Conservation (phyloP, 2,329 filamentous ascomycete genomes). For the Ophioceras dolichostomum region DNA sequence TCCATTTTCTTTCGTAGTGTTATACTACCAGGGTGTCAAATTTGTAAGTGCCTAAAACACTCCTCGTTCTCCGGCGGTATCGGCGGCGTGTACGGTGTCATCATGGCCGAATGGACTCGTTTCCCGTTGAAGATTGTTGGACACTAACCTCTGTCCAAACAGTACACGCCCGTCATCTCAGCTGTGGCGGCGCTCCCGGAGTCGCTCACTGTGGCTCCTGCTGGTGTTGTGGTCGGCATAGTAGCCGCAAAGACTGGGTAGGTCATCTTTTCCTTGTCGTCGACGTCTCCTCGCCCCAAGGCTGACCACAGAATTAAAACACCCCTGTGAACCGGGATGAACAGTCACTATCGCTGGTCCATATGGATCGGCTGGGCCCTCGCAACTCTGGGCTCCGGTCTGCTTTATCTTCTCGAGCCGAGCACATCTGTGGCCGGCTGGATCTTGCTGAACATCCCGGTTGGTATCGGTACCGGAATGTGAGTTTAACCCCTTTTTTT, state of each 20-base stretch:
- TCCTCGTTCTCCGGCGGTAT: too few species aligned
- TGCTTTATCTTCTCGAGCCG: slow-evolving; percentile 57
- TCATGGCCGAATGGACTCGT: too few species aligned
- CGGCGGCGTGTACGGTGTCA: too few species aligned
- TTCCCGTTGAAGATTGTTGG: too few species aligned
- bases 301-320: neutral
- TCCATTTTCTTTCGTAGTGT: too few species aligned
- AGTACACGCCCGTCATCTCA: slow-evolving; percentile 36
- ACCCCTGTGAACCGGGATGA: too few species aligned
- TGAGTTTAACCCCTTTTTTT: too few species aligned
- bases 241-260: slow-evolving; percentile 21
- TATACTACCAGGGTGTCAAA: slow-evolving; percentile 39
- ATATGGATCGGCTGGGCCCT: slow-evolving; percentile 32
- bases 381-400: slow-evolving; percentile 39
- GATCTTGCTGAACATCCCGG: neutral
- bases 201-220: slow-evolving; percentile 51
- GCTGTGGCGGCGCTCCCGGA: slow-evolving; percentile 46
- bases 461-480: slow-evolving; percentile 1
- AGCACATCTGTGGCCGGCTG: slow-evolving; percentile 14
- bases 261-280: neutral
- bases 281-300: neutral
- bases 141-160: neutral
- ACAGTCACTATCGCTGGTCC: slow-evolving; percentile 47
- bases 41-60: slow-evolving; percentile 14
- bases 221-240: slow-evolving; percentile 42